A percentile compares a stretch with the other conserved stretches of the same genome.
Conservation (phyloP, 306 rosid genomes). For the Rubus idaeus region DNA sequence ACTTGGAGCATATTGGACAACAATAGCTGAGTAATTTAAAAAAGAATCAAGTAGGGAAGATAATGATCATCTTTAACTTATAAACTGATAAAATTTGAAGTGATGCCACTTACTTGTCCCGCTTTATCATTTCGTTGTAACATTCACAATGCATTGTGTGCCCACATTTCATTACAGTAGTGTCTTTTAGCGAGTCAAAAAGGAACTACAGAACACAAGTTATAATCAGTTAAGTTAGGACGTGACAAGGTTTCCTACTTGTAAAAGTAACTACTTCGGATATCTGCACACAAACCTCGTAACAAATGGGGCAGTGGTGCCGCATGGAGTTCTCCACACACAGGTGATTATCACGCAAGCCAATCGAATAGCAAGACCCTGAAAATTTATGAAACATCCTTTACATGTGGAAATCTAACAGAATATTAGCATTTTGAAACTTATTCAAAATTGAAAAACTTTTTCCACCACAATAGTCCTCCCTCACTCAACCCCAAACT, state of each 20-base stretch:
- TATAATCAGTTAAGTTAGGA: conserved; percentile 2
- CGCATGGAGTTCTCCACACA: conserved; percentile 97
- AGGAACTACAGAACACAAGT: conserved; percentile 57
- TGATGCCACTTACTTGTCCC: conserved; percentile 56
- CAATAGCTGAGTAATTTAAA: conserved; percentile 50
- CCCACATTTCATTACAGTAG: conserved; percentile 87
- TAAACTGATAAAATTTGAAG: background rate
- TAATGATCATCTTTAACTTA: background rate
- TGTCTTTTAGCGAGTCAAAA: conserved; percentile 79
- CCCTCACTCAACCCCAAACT: background rate
- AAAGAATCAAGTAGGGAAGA: conserved; percentile 25
- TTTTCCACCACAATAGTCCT: background rate
- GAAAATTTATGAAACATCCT: conserved; percentile 23
- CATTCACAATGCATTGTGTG: conserved; percentile 95
- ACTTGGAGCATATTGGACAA: conserved; percentile 92
- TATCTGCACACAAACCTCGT: conserved; percentile 59
- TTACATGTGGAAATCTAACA: background rate
- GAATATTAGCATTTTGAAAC: background rate
- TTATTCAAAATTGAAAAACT: background rate
- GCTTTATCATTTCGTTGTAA: conserved; percentile 70
- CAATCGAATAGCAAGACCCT: conserved; percentile 83
- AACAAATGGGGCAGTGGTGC: conserved; percentile 96
- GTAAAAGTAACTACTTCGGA: background rate
- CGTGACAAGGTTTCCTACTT: background rate
- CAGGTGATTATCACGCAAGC: conserved; percentile 73